Evolutionary conservation across 2,329 filamentous ascomycete species (phyloP).

Genomic region (Pyrenophora seminiperda): DNA sequence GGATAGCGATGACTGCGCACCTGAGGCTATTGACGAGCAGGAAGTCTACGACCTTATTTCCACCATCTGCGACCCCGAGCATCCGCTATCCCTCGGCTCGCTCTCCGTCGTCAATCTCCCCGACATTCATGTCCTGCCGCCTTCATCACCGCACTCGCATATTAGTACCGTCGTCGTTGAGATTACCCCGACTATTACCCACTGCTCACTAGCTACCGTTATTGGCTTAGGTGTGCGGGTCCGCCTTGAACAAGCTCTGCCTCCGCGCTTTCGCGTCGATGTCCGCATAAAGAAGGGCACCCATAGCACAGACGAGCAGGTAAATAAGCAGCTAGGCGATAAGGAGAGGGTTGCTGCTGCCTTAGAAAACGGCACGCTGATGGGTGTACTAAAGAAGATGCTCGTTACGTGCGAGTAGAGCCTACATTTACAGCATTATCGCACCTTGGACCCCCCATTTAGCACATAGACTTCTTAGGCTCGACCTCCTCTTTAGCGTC

Average conservation of each 20-base stretch:
- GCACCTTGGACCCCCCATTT: too few relatives aligned
- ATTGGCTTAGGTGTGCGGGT: constrained; percentile 93
- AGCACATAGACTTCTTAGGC: too few relatives aligned
- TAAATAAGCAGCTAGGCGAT: constrained; percentile 95
- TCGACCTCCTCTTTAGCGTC: constrained; percentile 27
- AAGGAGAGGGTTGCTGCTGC: constrained; percentile 96
- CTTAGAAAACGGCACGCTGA: constrained; percentile 88
- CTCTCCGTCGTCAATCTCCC: constrained; percentile 94
- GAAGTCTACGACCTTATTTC: constrained; percentile 97
- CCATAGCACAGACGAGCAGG: constrained; percentile 92
- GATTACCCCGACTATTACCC: constrained; percentile 94
- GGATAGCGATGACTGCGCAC: constrained; percentile 63
- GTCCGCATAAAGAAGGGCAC: constrained; percentile 94
- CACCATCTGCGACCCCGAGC: constrained; percentile 93
- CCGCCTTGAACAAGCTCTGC: constrained; percentile 85
- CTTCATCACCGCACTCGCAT: too few relatives aligned
- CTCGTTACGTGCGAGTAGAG: constrained; percentile 75
- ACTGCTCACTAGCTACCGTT: constrained; percentile 90
- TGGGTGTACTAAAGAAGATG: constrained; percentile 91
- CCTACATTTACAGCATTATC: too few relatives aligned
- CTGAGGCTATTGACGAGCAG: constrained; percentile 95
- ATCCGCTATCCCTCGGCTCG: constrained; percentile 90
- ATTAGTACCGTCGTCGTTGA: constrained; percentile 82
- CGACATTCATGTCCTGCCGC: constrained; percentile 80
- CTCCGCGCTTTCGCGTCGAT: constrained; percentile 89